Conservation (phyloP, 2,329 filamentous ascomycete species). For the Cladophialophora exuberans region DNA sequence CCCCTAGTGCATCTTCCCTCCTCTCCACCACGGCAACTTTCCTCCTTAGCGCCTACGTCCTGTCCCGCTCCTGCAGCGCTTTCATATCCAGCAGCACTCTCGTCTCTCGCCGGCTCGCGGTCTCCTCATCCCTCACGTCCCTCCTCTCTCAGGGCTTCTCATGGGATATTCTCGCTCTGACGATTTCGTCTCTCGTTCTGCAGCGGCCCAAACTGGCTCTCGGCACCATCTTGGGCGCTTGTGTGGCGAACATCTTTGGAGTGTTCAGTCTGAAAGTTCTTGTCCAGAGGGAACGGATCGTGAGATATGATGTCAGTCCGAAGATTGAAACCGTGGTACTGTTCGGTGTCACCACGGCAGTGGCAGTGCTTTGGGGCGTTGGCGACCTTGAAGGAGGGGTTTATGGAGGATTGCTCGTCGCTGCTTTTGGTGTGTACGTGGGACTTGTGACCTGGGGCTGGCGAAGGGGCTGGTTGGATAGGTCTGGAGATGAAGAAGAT, state of each 20-base stretch:
- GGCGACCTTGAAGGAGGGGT: conserved; percentile 27
- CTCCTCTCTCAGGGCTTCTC: conserved; percentile 59
- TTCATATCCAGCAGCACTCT: conserved; percentile 43
- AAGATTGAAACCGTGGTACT: conserved; percentile 52
- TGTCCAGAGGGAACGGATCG: conserved; percentile 42
- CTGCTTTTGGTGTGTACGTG: conserved; percentile 50
- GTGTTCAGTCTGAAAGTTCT: conserved; percentile 57
- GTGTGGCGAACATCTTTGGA: conserved; percentile 59
- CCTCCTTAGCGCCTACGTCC: conserved; percentile 15
- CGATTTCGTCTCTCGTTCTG: conserved; percentile 52
- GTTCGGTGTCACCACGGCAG: conserved; percentile 47
- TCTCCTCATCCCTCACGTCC: conserved; percentile 54
- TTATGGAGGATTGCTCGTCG: conserved; percentile 46
- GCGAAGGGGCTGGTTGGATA: conserved; percentile 48
- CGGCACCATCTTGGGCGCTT: conserved; percentile 59
- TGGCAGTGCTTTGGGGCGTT: conserved; percentile 31
- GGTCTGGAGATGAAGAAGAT: conserved; percentile 48
- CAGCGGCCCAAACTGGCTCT: conserved; percentile 53
- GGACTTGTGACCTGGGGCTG: conserved; percentile 47
- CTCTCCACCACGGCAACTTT: too few species aligned
- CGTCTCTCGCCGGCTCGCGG: conserved; percentile 48
- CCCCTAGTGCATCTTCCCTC: too few species aligned
- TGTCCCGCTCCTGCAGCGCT: conserved; percentile 5
- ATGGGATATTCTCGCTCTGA: conserved; percentile 59
- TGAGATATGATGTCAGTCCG: conserved; percentile 53